Conservation (phyloP, 176 grass and related monocot genomes). For the Rhynchospora tenuis region DNA sequence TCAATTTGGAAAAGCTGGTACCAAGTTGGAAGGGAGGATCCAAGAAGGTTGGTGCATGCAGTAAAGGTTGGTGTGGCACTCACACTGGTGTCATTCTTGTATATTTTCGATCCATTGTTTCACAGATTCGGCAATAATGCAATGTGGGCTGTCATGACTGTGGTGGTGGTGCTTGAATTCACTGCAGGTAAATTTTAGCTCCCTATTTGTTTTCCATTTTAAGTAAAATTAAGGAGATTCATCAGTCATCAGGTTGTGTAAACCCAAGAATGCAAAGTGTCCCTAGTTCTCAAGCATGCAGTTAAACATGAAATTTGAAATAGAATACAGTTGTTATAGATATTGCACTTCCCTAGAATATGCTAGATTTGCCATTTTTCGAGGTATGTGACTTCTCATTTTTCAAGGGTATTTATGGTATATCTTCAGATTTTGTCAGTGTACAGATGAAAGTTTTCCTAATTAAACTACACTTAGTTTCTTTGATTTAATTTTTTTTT, state of each 20-base stretch:
- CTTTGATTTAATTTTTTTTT: background rate
- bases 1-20: slow-evolving; percentile 41
- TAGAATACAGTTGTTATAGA: too few species aligned
- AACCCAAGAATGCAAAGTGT: background rate
- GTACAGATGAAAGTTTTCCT: background rate
- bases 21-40: slow-evolving; percentile 64
- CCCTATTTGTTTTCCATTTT: background rate
- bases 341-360: background rate
- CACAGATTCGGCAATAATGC: slow-evolving; percentile 69
- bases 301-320: too few species aligned
- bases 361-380: background rate
- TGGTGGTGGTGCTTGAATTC: slow-evolving; percentile 92
- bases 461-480: background rate
- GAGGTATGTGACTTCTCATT: background rate
- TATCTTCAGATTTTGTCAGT: background rate
- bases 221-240: background rate
- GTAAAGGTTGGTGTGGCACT: slow-evolving; percentile 70
- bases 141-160: slow-evolving; percentile 99
- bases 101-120: slow-evolving; percentile 77
- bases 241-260: background rate
- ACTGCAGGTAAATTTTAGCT: slow-evolving; percentile 56
- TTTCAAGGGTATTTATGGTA: background rate
- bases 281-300: background rate
- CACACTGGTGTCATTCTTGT: slow-evolving; percentile 69
- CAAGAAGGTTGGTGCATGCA: slow-evolving; percentile 63